Base-by-base conservation (phyloP, 768 basidiomycete species). In the Pleurotus djamor region DNA sequence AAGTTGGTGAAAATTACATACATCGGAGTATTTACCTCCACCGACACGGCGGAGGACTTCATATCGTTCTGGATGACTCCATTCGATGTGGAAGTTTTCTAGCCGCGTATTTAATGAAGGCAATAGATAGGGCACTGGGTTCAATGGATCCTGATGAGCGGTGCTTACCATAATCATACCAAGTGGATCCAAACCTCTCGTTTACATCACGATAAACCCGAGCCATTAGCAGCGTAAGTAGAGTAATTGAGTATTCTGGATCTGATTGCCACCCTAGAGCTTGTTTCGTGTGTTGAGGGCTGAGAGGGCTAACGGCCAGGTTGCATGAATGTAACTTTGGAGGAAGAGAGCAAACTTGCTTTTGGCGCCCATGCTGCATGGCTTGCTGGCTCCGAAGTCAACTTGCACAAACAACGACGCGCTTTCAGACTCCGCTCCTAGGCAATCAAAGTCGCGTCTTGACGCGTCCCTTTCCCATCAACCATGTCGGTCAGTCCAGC, bases 1-100 rank as follows among this genome's bases (percentile, higher is more conserved):
- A 17, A 16, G 14, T 47, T 12, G 45, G 13, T 7, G 7, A 17
- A 47, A 47, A 5, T 2, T 17, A 68, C 75, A 54, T 61, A 83
- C 86, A 76, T 86, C 86, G 21, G 83, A 85, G 66, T 87, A 87
- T 67, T 86, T 84, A 54, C 86, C 87, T 43, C 87, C 76, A 33
- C 87, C 87, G 37, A 88, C 75, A 61, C 86, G 81, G 57, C 82
- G 73, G 52, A 86, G 78, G 59, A 88, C 80, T 66, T 88, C 86
- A 69, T 88, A 88, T 37, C 84, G 81, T 58, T 87, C 85, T 60
- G 86, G 82, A n/a, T 74, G 65, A 57, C 85, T 85, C 86, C 86
- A 88, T 58, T 85, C 82, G 57, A 87, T 78, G 62, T 74, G 72
- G 58, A 84, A 80, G 63, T 83, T 84, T 62, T 88, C 83, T 82